Evolutionary conservation across 176 grass and related monocot species (phyloP).

Genomic region (Thalia dealbata): DNA sequence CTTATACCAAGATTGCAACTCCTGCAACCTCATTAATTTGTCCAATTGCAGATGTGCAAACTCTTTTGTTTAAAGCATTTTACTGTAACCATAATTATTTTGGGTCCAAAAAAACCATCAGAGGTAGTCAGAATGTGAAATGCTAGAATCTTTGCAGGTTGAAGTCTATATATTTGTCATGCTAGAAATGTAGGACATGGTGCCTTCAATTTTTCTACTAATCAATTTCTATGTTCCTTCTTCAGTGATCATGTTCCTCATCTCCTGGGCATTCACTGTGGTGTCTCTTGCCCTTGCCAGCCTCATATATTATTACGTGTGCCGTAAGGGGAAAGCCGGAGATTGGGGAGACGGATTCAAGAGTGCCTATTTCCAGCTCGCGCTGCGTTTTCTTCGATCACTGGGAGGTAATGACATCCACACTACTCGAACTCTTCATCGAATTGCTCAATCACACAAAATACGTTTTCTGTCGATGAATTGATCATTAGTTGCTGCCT

Average conservation of each 20-base stretch:
- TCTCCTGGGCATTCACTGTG: constrained; percentile 96
- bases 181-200: neutral
- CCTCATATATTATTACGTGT: constrained; percentile 99
- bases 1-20: too few relatives aligned
- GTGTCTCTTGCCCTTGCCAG: constrained; percentile 86
- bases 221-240: constrained; percentile 13
- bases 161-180: neutral
- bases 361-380: constrained; percentile 97
- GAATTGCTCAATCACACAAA: too few relatives aligned
- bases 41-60: too few relatives aligned
- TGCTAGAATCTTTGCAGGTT: neutral
- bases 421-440: too few relatives aligned
- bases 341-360: constrained; percentile 99
- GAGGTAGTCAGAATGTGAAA: too few relatives aligned
- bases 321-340: constrained; percentile 92
- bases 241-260: constrained; percentile 97
- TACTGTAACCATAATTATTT: too few relatives aligned
- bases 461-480: too few relatives aligned
- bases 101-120: too few relatives aligned
- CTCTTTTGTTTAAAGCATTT: too few relatives aligned
- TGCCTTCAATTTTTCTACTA: constrained; percentile 15
- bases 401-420: constrained; percentile 88
- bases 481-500: constrained; percentile 7
- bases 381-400: constrained; percentile 80
- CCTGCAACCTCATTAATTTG: too few relatives aligned